Evolutionary conservation across 2,329 filamentous ascomycete species (phyloP), one percentile per base, ranked within the genome.

Genomic region (Phyllosticta ampelicida): DNA sequence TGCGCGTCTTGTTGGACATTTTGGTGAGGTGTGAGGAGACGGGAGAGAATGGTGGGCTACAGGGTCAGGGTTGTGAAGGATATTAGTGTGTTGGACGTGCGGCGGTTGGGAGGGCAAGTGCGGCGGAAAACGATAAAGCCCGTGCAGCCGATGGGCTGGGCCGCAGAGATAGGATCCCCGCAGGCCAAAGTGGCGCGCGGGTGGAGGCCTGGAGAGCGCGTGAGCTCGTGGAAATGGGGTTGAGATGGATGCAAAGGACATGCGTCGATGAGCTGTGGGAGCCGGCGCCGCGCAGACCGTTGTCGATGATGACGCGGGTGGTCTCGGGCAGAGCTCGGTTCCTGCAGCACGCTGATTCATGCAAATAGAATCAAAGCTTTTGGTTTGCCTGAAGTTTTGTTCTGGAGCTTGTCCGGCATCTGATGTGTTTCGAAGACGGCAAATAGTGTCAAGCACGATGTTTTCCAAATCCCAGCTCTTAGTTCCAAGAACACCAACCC

Each of bases 1-100:
- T 51, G 23, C 53, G 28, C 29, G 53, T 55, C 49, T 59, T 59
- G 48, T 59, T 53, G 29, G 57, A 30, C 57, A 59, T 59, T 28
- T n/a, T 49, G 54, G 53, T 29, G 13, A 19, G 13, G 11, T 53
- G 55, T 16, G 29, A 20, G n/a, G 21, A 50, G 10, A 29, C 18
- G 55, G 49, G 5, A 6, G 50, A 16, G n/a, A 23, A 23, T 9
- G 21, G 30, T 48, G n/a, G 20, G 30, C 18, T 48, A 52, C 18
- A 57, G 50, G 28, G 30, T 48, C 48, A 56, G n/a, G 49, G 11
- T n/a, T 11, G 49, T 11, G 20, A n/a, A n/a, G n/a, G n/a, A n/a
- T n/a, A n/a, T 23, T 20, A 18, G 20, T 9, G 19, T 26, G 55
- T 26, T n/a, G 36, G 49, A 51, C n/a, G 10, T 9, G 54, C 16